Evolutionary conservation across 257 asterid genomes (phyloP), one percentile per base, ranked within the genome.

Genomic region (Ehretia macrophylla): DNA sequence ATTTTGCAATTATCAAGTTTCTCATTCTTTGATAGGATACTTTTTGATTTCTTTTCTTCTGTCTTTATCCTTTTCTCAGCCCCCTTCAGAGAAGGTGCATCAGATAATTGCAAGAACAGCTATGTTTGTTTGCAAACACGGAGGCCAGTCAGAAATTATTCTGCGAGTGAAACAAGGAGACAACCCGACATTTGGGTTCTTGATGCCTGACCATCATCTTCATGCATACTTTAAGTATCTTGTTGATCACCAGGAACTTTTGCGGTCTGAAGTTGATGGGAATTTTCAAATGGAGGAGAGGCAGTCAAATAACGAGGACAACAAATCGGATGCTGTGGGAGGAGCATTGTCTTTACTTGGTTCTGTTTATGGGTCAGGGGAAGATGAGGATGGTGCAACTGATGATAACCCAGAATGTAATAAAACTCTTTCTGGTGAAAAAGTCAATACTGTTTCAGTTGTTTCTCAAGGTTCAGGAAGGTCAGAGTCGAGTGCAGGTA

Each of bases 31-130:
- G 1, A 10, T 84, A 55, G 79, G 51, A 40, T 32, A 17, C 17
- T 54, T 57, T 69, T 48, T 53, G 16, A 32, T 51, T 42, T 57
- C 21, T 58, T 51, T 1, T 42, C 47, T 42, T 38, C 51, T 63
- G 58, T n/a, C 55, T 50, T 69, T 57, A 18, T 42, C 55, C 20
- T 40, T 58, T 77, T 71, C 67, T 68, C 88, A 89, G 97, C 99
- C 99, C 58, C 91, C 95, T 40, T 69, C 95, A 0, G 97, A 93
- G 74, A 93, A 93, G 76, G 61, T 77, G 46, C 99, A 93, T 79
- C 94, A 86, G 73, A 93, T 93, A 63, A 89, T 93, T 75, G 81
- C 95, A 54, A 83, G 90, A 86, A 89, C 99, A 51, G 99, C 97
- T 64, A 67, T 65, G 53, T 93, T 93, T 76, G 99, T 86, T 71